Evolutionary conservation across 225 moss, liverwort and hornwort genomes (phyloP).

Genomic region (Marchantia polymorpha): DNA sequence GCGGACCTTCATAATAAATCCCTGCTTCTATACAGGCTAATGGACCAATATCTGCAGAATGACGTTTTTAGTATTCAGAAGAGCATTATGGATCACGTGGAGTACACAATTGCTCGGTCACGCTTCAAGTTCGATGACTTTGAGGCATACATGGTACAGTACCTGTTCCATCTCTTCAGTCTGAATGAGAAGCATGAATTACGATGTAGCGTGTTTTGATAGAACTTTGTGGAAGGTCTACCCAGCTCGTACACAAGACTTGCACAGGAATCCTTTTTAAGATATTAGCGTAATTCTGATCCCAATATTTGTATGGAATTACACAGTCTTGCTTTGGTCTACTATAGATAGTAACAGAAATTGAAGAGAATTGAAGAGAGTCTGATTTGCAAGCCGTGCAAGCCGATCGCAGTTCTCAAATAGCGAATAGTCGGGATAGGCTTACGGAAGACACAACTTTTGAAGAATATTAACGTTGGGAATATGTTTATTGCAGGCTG

Average conservation of each 20-base stretch:
- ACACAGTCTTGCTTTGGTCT: not conserved
- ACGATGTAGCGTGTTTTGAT: not conserved
- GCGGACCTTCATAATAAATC: conserved; percentile 57
- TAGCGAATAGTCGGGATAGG: not conserved
- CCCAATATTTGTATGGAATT: not conserved
- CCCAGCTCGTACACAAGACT: not conserved
- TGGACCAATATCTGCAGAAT: conserved; percentile 83
- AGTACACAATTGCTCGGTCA: conserved; percentile 90
- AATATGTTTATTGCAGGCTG: conserved; percentile 50
- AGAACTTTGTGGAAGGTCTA: not conserved
- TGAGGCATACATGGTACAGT: conserved; percentile 84
- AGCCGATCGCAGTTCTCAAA: not conserved
- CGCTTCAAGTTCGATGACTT: conserved; percentile 95
- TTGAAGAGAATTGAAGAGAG: too few species aligned
- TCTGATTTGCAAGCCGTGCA: not conserved
- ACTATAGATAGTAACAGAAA: not conserved
- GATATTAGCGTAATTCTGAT: not conserved
- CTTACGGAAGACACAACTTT: not conserved
- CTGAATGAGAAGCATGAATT: not conserved
- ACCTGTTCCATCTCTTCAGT: not conserved
- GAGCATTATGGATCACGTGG: conserved; percentile 91
- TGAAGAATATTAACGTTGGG: not conserved
- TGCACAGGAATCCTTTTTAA: not conserved
- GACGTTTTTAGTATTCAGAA: conserved; percentile 83
- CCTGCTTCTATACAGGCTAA: conserved; percentile 65